These are phyloP conservation scores for Nemania abortiva DNA, from an alignment of 2,329 filamentous ascomycete genomes.

Conservation along the genomic window DNA sequence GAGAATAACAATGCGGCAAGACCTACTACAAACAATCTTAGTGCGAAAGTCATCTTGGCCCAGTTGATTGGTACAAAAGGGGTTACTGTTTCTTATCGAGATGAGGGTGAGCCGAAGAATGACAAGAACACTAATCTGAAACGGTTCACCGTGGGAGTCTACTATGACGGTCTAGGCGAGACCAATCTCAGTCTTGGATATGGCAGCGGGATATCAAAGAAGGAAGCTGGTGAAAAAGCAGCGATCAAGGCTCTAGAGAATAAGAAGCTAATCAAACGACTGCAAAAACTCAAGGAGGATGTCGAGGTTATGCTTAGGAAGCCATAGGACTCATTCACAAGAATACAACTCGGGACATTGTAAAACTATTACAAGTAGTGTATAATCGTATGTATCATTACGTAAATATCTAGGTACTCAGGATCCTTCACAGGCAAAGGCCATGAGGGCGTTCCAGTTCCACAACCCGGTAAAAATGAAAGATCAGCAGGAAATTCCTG, in stretches of 20 bases:
- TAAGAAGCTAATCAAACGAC: constrained; percentile 70
- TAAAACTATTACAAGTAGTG: no score
- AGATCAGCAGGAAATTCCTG: no score
- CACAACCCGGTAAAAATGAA: background rate
- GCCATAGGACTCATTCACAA: background rate
- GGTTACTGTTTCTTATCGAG: constrained; percentile 71
- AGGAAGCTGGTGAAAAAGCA: constrained; percentile 75
- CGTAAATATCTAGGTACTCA: no score
- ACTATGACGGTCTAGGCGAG: constrained; percentile 77
- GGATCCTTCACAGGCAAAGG: no score
- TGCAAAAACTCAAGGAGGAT: constrained; percentile 61
- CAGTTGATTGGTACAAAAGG: constrained; percentile 67
- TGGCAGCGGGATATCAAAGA: constrained; percentile 74
- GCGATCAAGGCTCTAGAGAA: constrained; percentile 73
- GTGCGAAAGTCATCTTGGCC: constrained; percentile 66
- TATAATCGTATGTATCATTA: no score
- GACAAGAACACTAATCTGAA: constrained; percentile 66
- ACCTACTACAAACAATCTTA: constrained; percentile 24
- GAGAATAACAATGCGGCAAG: constrained; percentile 31
- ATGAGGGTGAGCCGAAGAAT: constrained; percentile 65
- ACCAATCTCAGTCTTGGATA: constrained; percentile 70
- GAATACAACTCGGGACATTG: no score
- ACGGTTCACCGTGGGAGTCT: constrained; percentile 72
- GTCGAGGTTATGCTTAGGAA: constrained; percentile 49
- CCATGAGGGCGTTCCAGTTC: no score